Evolutionary conservation across 2,329 filamentous ascomycete genomes (phyloP).

Genomic region (Pseudogymnoascus sp.): DNA sequence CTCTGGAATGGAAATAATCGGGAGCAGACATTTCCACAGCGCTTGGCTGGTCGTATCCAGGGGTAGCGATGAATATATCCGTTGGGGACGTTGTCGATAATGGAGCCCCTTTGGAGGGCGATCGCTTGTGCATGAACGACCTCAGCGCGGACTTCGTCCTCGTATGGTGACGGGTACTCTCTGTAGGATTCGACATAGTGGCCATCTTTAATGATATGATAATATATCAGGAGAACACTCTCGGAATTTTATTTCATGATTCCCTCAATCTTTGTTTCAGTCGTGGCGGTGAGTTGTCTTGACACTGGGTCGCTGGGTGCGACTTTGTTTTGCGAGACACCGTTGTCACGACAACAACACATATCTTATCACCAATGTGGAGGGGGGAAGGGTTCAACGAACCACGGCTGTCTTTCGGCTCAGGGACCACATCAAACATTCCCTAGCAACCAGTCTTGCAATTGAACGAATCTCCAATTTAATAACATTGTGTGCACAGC

Average conservation of each 20-base stretch:
- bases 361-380: neutral
- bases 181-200: slow-evolving; percentile 12
- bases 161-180: slow-evolving; percentile 19
- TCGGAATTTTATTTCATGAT: slow-evolving; percentile 3
- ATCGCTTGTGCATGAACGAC: slow-evolving; percentile 29
- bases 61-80: slow-evolving; percentile 18
- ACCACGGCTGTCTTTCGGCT: slow-evolving; percentile 6
- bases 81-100: slow-evolving; percentile 18
- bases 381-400: neutral
- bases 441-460: slow-evolving; percentile 8
- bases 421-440: slow-evolving; percentile 8
- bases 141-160: slow-evolving; percentile 28
- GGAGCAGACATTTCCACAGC: slow-evolving; percentile 31
- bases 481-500: neutral
- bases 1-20: slow-evolving; percentile 33
- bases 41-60: slow-evolving; percentile 16
- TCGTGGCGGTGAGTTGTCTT: slow-evolving; percentile 2
- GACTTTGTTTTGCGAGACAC: neutral
- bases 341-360: slow-evolving; percentile 1
- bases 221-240: slow-evolving; percentile 5
- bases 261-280: slow-evolving; percentile 6
- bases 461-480: neutral
- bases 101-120: slow-evolving; percentile 22
- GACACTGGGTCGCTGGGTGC: neutral
- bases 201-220: slow-evolving; percentile 22